Conservation (phyloP, 164 flowering plant genomes). For the Aristolochia contorta region DNA sequence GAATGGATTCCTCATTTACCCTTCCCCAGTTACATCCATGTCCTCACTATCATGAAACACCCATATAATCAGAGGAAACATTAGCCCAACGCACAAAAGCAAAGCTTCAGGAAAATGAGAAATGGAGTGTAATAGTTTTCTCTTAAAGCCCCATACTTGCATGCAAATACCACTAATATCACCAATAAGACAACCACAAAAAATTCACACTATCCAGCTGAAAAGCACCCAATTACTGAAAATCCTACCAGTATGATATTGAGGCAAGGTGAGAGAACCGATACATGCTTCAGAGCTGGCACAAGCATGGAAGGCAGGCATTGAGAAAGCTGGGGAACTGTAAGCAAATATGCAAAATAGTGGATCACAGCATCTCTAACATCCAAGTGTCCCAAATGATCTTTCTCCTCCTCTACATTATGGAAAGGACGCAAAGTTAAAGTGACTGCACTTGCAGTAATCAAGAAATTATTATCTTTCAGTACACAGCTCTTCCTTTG, state of each 20-base stretch:
- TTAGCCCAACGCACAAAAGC: no score
- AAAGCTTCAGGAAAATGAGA: no score
- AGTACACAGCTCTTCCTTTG: conserved; percentile 16
- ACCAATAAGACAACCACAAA: neutral
- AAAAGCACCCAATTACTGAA: conserved; percentile 6
- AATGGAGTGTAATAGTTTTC: no score
- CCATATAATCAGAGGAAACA: no score
- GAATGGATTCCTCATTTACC: no score
- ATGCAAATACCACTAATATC: neutral
- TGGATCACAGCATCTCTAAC: conserved; percentile 40
- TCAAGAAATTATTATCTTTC: conserved; percentile 54
- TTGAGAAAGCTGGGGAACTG: conserved; percentile 72
- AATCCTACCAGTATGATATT: conserved; percentile 62
- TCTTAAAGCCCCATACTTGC: no score
- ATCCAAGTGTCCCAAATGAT: conserved; percentile 18
- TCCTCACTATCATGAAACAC: no score
- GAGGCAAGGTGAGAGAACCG: conserved; percentile 62
- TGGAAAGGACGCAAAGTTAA: conserved; percentile 80
- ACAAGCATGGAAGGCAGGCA: conserved; percentile 64
- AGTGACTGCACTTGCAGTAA: conserved; percentile 79
- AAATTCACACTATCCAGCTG: no score
- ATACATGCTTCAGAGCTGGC: conserved; percentile 77
- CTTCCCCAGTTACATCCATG: no score
- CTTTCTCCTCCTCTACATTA: conserved; percentile 13
- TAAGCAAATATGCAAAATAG: conserved; percentile 49